These are phyloP conservation scores for Melampsora occidentalis DNA, from an alignment of 1,284 basidiomycete genomes.

Conservation along the genomic window DNA sequence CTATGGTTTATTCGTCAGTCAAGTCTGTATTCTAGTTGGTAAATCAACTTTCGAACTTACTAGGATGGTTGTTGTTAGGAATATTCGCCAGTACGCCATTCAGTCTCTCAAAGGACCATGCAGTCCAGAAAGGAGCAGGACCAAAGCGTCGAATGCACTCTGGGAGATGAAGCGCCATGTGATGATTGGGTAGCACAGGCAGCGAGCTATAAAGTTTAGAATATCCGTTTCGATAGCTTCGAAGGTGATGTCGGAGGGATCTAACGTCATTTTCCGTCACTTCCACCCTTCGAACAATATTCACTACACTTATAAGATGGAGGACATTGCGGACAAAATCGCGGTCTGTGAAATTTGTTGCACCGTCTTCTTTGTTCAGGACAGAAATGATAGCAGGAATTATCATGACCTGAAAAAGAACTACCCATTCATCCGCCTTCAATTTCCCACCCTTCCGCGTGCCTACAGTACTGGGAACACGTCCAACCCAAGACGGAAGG, in stretches of 20 bases:
- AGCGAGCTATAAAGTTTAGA: conserved; percentile 5
- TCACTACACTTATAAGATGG: not conserved
- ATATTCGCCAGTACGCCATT: not conserved
- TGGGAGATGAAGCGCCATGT: conserved; percentile 25
- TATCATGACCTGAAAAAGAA: conserved; percentile 29
- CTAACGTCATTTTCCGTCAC: conserved; percentile 1
- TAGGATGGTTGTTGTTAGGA: conserved; percentile 11
- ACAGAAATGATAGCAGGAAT: conserved; percentile 19
- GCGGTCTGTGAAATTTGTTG: not conserved
- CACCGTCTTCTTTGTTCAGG: not conserved
- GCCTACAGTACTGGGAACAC: conserved; percentile 18
- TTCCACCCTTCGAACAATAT: not conserved
- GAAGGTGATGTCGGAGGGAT: conserved; percentile 2
- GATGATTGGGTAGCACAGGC: conserved; percentile 26
- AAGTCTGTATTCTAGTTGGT: not conserved
- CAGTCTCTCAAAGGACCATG: conserved; percentile 16
- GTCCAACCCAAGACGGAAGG: conserved; percentile 25
- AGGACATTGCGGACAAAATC: conserved; percentile 2
- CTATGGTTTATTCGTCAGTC: not conserved
- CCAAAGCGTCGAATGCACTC: conserved; percentile 9
- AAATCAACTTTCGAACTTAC: not conserved
- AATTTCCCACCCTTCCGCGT: conserved; percentile 19
- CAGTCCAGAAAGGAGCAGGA: conserved; percentile 26
- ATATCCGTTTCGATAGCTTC: conserved; percentile 12
- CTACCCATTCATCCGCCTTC: conserved; percentile 33